Conservation (phyloP, 805 yeast genomes). For the Sungouiella blattae region DNA sequence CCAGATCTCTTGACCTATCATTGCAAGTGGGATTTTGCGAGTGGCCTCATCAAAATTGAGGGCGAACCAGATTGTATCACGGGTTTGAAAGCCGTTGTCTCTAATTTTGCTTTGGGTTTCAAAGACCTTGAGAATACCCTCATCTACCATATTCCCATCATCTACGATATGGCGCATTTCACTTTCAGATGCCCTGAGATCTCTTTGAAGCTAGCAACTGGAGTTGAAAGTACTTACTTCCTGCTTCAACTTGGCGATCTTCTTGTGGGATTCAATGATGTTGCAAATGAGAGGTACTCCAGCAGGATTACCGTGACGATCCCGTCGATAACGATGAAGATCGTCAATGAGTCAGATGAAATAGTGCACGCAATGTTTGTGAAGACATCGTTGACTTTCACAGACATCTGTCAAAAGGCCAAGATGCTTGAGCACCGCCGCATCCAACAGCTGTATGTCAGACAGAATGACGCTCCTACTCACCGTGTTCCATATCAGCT, state of each 20-base stretch:
- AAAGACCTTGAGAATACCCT: constrained; percentile 75
- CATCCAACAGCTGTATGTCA: constrained; percentile 63
- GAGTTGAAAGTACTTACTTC: constrained; percentile 13
- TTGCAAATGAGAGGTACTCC: constrained; percentile 64
- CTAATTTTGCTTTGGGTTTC: constrained; percentile 59
- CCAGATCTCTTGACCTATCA: constrained; percentile 84
- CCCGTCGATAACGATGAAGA: constrained; percentile 40
- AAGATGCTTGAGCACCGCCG: constrained; percentile 44
- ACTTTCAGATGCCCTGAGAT: constrained; percentile 52
- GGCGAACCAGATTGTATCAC: constrained; percentile 46
- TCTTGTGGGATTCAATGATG: constrained; percentile 56
- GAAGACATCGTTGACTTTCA: constrained; percentile 55
- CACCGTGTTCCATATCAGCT: constrained; percentile 76
- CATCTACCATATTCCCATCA: constrained; percentile 48
- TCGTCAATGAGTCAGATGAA: constrained; percentile 17
- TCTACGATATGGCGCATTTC: constrained; percentile 69
- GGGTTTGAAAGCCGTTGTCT: constrained; percentile 39
- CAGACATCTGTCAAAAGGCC: constrained; percentile 56
- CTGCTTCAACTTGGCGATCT: constrained; percentile 19
- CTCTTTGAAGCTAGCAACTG: constrained; percentile 37
- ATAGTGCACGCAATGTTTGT: constrained; percentile 34
- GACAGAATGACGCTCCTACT: constrained; percentile 75
- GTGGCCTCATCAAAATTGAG: constrained; percentile 56
- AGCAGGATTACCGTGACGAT: constrained; percentile 48
- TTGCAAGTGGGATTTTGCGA: constrained; percentile 84